Evolutionary conservation across 192 early-diverging fungal genomes (phyloP), one percentile per base, ranked within the genome.

Genomic region (Dimargaris xerosporica): DNA sequence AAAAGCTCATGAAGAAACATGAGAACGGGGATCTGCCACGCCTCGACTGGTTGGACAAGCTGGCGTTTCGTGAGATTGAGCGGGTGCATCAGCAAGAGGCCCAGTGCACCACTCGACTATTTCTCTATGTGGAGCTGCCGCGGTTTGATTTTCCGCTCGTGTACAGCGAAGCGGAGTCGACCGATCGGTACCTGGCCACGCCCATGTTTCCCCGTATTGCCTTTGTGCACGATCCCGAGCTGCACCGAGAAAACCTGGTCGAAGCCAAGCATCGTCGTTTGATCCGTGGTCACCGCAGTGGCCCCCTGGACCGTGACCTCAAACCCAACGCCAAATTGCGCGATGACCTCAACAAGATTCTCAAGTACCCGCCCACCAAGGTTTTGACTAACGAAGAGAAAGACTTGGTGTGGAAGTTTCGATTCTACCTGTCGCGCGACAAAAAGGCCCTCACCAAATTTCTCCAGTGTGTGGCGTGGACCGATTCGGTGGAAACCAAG

Each of bases 61-160:
- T 96, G 58, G 81, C 85, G 5, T 90, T 96, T 75, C 82, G 90
- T 29, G 85, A 89, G 67, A 93, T 97, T 31, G 89, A 91, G 53
- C 76, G 84, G 54, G 83, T 93, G 44, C 80, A 91, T 61, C 75
- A 73, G 50, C 76, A 80, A 9, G 80, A 81, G 44, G 73, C 82
- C 11, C 66, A 89, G 52, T 85, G 81, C 63, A 59, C 56, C 34
- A 21, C 39, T 1, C 12, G 31, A 3, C 26, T 31, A 31, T 43
- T 59, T 39, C 78, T 99, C 3, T 92, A 90, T 67, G 77, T 99
- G 23, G 85, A 94, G 50, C 76, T 99, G 29, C 93, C 94, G 2
- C 86, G 84, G 65, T 99, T 97, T 71, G 93, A 97, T 71, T 97
- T 99, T 74, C 91, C 93, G 3, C 76, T 97, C n/a, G 84, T 96